phyloP scores from a whole-genome alignment of 257 asterid genomes.

The Hygrophila difformis region DNA sequence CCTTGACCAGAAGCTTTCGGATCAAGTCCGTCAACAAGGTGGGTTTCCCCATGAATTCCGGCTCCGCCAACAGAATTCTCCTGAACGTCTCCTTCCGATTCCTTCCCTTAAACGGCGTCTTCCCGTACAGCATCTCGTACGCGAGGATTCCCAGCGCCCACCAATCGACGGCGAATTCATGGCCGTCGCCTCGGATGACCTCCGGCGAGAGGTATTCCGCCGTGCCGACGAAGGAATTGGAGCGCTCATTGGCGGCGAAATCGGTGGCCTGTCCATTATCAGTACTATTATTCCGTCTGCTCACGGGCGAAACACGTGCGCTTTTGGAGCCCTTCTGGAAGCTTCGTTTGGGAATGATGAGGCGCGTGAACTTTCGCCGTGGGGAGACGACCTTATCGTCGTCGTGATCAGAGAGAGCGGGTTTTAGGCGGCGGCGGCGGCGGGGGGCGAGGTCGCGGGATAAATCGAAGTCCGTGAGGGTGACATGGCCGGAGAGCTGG shows the following conservation, averaged over 20 bases:
- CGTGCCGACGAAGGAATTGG: slow-evolving; percentile 77
- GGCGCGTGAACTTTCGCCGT: no score
- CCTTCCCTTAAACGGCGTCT: slow-evolving; percentile 64
- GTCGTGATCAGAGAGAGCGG: background rate
- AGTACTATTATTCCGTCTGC: slow-evolving; percentile 28
- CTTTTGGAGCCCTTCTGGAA: slow-evolving; percentile 36
- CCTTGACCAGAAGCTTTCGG: slow-evolving; percentile 47
- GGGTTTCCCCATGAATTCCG: slow-evolving; percentile 43
- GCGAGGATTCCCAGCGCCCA: slow-evolving; percentile 73
- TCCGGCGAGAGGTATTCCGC: slow-evolving; percentile 81
- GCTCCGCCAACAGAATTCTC: slow-evolving; percentile 37
- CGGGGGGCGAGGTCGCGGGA: slow-evolving; percentile 34
- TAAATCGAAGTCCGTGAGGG: slow-evolving; percentile 72
- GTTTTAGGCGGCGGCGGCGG: background rate
- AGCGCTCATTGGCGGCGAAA: slow-evolving; percentile 30
- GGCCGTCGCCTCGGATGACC: slow-evolving; percentile 62
- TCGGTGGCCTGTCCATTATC: slow-evolving; percentile 6
- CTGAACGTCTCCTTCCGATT: slow-evolving; percentile 57
- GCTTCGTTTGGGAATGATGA: background rate
- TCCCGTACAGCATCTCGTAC: slow-evolving; percentile 72
- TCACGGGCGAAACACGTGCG: slow-evolving; percentile 71
- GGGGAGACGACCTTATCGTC: slow-evolving; percentile 4
- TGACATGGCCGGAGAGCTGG: slow-evolving; percentile 69
- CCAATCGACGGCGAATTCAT: slow-evolving; percentile 81
- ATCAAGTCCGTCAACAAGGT: slow-evolving; percentile 46